Evolutionary conservation across 345 rosid species (phyloP), one percentile per base, ranked within the genome.

Genomic region (Kernera saxatilis): DNA sequence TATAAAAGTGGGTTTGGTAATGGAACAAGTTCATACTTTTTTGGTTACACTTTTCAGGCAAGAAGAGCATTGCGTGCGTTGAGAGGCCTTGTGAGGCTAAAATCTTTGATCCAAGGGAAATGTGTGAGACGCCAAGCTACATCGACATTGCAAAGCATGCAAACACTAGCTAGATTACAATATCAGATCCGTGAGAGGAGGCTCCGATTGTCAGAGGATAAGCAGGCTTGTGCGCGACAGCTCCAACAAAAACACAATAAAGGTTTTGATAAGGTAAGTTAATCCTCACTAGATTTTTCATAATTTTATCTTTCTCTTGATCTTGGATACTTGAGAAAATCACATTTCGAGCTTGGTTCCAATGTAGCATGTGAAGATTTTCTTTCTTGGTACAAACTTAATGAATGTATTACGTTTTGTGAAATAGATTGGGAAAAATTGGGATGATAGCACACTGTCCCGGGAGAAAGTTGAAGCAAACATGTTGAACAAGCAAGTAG

Each of bases 31-130:
- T 73, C n/a, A 10, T 57, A 15, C 43, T 5, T 26, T 15, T 71
- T 62, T 40, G 30, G 11, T 57, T 11, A 10, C 4, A 5, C 6
- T 36, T 51, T 76, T 36, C 67, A 94, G 99, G 95, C 99, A 44
- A 82, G 89, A 77, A 88, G 96, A 76, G 93, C 93, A 22, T 79
- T 89, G 84, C 86, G 92, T 43, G 97, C 96, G 54, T 81, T 88
- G 70, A 84, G 89, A 80, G 99, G 99, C 8, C 77, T 94, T 72
- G 93, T 84, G 49, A 86, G 97, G 79, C 80, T 94, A 74, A 91
- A 84, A 77, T 73, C 89, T 19, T 75, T 89, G 67, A 79, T 91
- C 57, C 85, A 78, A 48, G 89, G 97, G 27, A 88, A 86, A 45
- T 46, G 87, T n/a, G 92, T 94, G 40, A 88, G 78, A 79, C 84